Evolutionary conservation across 305 asterid species (phyloP).

Genomic region (Withania somnifera): DNA sequence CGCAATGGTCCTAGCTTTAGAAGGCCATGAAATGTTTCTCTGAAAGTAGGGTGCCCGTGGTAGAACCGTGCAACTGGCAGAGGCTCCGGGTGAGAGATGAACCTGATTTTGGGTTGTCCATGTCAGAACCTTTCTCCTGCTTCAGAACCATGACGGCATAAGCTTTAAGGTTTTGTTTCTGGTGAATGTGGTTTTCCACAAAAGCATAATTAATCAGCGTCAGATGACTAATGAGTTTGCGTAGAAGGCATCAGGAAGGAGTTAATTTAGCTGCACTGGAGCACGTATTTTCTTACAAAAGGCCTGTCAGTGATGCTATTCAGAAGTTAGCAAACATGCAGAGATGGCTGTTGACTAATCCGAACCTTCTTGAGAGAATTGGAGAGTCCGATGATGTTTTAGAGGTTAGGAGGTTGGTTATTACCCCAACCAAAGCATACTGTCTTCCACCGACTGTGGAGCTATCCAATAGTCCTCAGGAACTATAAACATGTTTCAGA

Average conservation of each 20-base stretch:
- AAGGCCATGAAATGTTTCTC: constrained; percentile 42
- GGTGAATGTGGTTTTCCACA: constrained; percentile 72
- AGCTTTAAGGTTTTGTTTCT: constrained; percentile 50
- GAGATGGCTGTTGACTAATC: constrained; percentile 50
- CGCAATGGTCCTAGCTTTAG: constrained; percentile 29
- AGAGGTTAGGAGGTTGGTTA: constrained; percentile 67
- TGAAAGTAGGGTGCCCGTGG: constrained; percentile 28
- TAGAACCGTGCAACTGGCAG: not conserved
- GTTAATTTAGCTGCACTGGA: constrained; percentile 47
- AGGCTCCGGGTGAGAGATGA: constrained; percentile 32
- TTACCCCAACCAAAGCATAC: constrained; percentile 77
- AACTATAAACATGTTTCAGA: constrained; percentile 45
- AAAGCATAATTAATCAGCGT: constrained; percentile 73
- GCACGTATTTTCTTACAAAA: constrained; percentile 50
- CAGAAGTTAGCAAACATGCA: constrained; percentile 33
- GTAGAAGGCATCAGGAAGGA: constrained; percentile 48
- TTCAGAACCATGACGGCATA: constrained; percentile 42
- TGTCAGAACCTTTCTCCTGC: constrained; percentile 51
- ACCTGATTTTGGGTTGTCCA: constrained; percentile 49
- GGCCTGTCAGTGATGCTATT: constrained; percentile 49
- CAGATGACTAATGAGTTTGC: constrained; percentile 49
- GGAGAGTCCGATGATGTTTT: constrained; percentile 43
- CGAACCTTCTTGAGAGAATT: constrained; percentile 49
- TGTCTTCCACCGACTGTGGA: constrained; percentile 82
- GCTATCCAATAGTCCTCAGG: constrained; percentile 71